These are phyloP conservation scores for Isabelozyma rhagii DNA, from an alignment of 805 yeast genomes.

Conservation along the genomic window DNA sequence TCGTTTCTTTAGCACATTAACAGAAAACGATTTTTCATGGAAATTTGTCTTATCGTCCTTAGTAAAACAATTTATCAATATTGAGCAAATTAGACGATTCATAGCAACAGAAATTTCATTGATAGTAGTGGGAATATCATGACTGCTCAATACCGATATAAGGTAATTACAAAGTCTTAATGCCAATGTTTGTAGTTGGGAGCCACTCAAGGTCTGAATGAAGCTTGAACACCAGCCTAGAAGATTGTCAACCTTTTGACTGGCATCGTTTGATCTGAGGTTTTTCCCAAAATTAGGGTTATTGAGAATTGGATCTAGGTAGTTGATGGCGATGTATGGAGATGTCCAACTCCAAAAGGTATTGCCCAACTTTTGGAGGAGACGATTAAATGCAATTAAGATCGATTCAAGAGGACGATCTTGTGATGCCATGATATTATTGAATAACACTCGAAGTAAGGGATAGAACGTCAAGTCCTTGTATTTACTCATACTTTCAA, in stretches of 20 bases:
- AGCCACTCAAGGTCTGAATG: constrained; percentile 38
- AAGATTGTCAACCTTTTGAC: constrained; percentile 19
- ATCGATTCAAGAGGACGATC: constrained; percentile 51
- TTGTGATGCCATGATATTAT: constrained; percentile 51
- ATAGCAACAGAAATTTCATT: neutral
- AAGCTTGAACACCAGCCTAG: constrained; percentile 54
- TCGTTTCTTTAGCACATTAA: constrained; percentile 38
- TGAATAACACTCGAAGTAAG: constrained; percentile 40
- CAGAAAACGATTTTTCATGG: constrained; percentile 21
- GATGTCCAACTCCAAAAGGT: constrained; percentile 55
- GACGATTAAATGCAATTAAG: constrained; percentile 47
- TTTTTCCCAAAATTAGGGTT: constrained; percentile 46
- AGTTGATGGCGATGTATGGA: constrained; percentile 53
- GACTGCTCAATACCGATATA: constrained; percentile 12
- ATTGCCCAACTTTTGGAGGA: constrained; percentile 40
- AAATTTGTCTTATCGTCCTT: constrained; percentile 11
- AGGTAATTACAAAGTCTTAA: constrained; percentile 50
- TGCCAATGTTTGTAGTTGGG: constrained; percentile 52
- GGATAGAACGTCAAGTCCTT: constrained; percentile 31
- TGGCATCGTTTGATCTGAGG: constrained; percentile 17
- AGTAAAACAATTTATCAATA: constrained; percentile 15
- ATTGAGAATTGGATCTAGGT: constrained; percentile 58
- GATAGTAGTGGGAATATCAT: neutral
- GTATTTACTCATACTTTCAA: constrained; percentile 24
- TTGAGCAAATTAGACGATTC: constrained; percentile 1